Conservation (phyloP, 2,329 filamentous ascomycete species). For the Aspergillus costaricaensis region DNA sequence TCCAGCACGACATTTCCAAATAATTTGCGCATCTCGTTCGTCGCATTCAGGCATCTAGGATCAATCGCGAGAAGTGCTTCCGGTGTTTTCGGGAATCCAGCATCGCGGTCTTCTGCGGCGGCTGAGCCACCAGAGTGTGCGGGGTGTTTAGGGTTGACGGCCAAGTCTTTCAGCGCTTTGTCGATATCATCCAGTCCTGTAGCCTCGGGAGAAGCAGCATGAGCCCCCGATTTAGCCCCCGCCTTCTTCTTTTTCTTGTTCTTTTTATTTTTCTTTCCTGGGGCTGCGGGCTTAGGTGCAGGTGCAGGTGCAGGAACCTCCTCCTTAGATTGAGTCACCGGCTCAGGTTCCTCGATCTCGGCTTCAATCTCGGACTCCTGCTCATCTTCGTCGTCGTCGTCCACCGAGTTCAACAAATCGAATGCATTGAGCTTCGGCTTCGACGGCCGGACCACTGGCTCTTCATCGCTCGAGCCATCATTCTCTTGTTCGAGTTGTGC, state of each 20-base stretch:
- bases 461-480: slow-evolving; percentile 45
- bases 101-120: slow-evolving; percentile 40
- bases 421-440: slow-evolving; percentile 55
- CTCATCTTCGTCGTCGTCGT: slow-evolving; percentile 42
- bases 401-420: slow-evolving; percentile 53
- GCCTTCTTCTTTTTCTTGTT: slow-evolving; percentile 66
- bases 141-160: slow-evolving; percentile 40
- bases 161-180: slow-evolving; percentile 61
- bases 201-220: slow-evolving; percentile 26
- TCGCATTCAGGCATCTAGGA: slow-evolving; percentile 74
- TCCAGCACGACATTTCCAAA: slow-evolving; percentile 68
- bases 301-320: slow-evolving; percentile 20
- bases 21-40: slow-evolving; percentile 84
- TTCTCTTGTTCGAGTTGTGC: slow-evolving; percentile 38
- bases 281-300: slow-evolving; percentile 20
- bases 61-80: slow-evolving; percentile 63
- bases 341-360: slow-evolving; percentile 13
- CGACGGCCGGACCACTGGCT: slow-evolving; percentile 33
- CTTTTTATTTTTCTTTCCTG: slow-evolving; percentile 45
- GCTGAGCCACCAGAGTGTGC: slow-evolving; percentile 22
- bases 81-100: slow-evolving; percentile 39
- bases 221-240: slow-evolving; percentile 40
- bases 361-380: slow-evolving; percentile 35
- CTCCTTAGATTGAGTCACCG: slow-evolving; percentile 16
- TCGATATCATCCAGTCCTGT: slow-evolving; percentile 65